These are phyloP conservation scores for Mycena leptocephala DNA, from an alignment of 768 basidiomycete species.

Conservation along the genomic window DNA sequence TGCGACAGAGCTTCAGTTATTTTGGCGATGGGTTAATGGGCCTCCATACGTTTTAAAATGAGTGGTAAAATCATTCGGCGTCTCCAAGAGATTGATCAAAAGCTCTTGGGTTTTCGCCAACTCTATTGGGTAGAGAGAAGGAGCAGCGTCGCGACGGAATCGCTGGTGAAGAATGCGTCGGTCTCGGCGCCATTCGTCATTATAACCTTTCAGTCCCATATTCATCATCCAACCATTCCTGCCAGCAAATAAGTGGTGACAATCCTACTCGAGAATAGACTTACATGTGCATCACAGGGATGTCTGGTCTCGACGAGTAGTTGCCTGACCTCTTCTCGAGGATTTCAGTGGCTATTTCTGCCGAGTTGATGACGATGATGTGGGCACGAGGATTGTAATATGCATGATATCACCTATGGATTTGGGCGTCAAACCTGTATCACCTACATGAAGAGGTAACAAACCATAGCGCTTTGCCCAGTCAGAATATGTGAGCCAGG, in stretches of 20 bases:
- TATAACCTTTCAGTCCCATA: constrained; percentile 37
- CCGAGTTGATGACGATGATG: constrained; percentile 53
- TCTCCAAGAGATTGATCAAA: constrained; percentile 33
- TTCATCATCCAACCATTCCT: constrained; percentile 42
- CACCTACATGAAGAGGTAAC: background rate
- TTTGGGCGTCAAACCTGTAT: background rate
- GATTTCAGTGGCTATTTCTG: constrained; percentile 52
- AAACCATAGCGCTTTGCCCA: constrained; percentile 36
- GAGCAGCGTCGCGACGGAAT: constrained; percentile 30
- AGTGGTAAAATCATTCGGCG: constrained; percentile 28
- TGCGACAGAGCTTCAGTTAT: background rate
- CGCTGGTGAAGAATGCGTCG: constrained; percentile 39
- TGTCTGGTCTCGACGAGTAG: constrained; percentile 58
- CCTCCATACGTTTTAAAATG: constrained; percentile 33
- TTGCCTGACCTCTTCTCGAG: constrained; percentile 58
- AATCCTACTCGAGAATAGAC: background rate
- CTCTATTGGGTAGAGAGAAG: constrained; percentile 30
- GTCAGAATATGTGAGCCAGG: constrained; percentile 41
- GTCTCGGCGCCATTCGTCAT: constrained; percentile 38
- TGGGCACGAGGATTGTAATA: constrained; percentile 54
- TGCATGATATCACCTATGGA: constrained; percentile 53
- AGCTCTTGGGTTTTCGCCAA: constrained; percentile 35
- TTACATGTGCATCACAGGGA: constrained; percentile 38
- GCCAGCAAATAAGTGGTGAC: background rate
- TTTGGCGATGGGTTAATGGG: background rate